Base-by-base conservation (phyloP, 371 early-diverging fungal species). In the Mortierella sp. region DNA sequence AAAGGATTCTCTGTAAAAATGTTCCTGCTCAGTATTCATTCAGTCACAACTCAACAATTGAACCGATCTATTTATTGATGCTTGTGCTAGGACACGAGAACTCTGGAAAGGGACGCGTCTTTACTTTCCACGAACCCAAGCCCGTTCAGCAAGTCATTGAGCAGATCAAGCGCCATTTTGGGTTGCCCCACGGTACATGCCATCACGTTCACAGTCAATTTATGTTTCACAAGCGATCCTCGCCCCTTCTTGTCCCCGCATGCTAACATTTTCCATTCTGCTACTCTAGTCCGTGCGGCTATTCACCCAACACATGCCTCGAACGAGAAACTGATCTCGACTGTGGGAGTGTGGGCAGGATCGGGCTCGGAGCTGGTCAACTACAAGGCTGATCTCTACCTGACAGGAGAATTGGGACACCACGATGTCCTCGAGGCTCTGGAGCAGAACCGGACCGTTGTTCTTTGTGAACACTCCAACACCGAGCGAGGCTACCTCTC, bases 381-480 rank as follows among this genome's bases (percentile, higher is more conserved):
- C 47, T 71, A 84, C 47, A 69, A 76, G 24, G 80, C 93, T 5
- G 97, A 97, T 73, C 78, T 99, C 55, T 94, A 92, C 77, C 90
- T 98, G 44, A 96, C 99, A n/a, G 99, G 99, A 34, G 98, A 98
- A 87, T 94, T 98, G 92, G 90, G 92, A 19, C 98, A 98, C 79
- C 98, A 98, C 75, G 97, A 97, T 68, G 89, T 98, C 3, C 88
- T 99, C 61, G 94, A 91, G 45, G 96, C 95, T 13, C 80, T 93
- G 29, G 93, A 91, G 13, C 88, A 91, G 44, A 87, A 91, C 64
- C 95, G 93, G 16, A 95, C 92, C 67, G 98, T 98, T 16, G 92
- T 99, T 65, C 87, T 99, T 50, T 94, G 97, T 89, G 98, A 98
- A 85, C 98, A 98, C 79, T 86, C 95, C 14, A 95, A 97, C 76